Conservation (phyloP, 225 moss, liverwort and hornwort species). For the Lunularia cruciata region DNA sequence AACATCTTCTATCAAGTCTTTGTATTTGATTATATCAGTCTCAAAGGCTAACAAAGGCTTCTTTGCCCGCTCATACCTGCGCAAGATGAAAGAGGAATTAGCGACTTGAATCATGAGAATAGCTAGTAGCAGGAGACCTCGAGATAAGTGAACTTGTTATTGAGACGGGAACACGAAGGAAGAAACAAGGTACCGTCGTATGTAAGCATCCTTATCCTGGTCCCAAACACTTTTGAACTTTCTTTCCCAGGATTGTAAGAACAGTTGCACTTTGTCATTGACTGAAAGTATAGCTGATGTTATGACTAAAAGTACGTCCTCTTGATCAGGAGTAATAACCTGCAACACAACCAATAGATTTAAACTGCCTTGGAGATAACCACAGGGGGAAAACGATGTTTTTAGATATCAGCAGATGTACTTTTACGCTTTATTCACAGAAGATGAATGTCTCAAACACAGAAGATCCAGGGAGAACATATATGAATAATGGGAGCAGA, state of each 20-base stretch:
- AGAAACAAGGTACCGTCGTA: slow-evolving; percentile 49
- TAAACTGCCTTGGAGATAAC: no score
- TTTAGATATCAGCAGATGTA: no score
- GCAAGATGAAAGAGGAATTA: neutral
- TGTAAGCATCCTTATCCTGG: slow-evolving; percentile 89
- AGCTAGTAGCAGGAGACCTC: neutral
- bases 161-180: neutral
- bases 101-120: neutral
- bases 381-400: no score
- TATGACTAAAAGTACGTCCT: slow-evolving; percentile 43
- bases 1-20: slow-evolving; percentile 64
- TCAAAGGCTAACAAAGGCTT: slow-evolving; percentile 79
- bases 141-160: no score
- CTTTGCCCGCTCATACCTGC: slow-evolving; percentile 74
- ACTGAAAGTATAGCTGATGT: slow-evolving; percentile 48
- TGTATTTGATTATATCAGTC: slow-evolving; percentile 68
- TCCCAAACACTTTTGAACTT: slow-evolving; percentile 85
- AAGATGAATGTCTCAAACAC: no score
- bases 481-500: no score
- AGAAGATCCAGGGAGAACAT: no score
- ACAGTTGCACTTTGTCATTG: slow-evolving; percentile 54
- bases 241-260: slow-evolving; percentile 72
- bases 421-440: no score
- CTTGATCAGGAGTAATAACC: slow-evolving; percentile 72
- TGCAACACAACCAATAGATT: slow-evolving; percentile 7